Percentiles rank a stretch among this genome's conserved stretches.
These are phyloP conservation scores for Paracoccidioides lutzii DNA, from an alignment of 2,329 filamentous ascomycete species.

Conservation along the genomic window DNA sequence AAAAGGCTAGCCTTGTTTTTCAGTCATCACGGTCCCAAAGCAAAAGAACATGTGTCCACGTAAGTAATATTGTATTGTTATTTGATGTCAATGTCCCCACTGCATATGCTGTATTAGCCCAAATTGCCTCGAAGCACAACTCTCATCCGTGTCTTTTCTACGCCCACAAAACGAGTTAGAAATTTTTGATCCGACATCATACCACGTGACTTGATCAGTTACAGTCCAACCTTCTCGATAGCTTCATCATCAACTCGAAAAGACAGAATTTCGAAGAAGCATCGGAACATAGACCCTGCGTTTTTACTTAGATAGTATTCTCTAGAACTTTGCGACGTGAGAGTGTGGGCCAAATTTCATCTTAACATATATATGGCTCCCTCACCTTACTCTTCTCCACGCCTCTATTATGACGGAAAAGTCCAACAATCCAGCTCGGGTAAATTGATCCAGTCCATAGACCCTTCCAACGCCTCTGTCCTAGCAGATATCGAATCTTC, in stretches of 20 bases:
- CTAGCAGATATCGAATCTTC: constrained; percentile 62
- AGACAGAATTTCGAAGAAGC: neutral
- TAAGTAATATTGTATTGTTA: too few species aligned
- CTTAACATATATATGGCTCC: constrained; percentile 15
- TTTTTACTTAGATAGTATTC: neutral
- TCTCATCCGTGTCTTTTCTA: too few species aligned
- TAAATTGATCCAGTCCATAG: constrained; percentile 56
- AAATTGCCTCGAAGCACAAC: too few species aligned
- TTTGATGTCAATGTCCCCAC: too few species aligned
- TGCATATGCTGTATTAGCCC: too few species aligned
- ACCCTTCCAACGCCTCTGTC: constrained; percentile 58
- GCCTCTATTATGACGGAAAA: constrained; percentile 65
- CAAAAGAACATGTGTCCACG: neutral
- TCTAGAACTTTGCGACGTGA: neutral
- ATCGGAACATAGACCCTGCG: neutral
- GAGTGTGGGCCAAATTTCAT: neutral
- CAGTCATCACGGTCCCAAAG: neutral
- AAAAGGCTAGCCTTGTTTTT: too few species aligned
- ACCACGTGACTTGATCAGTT: neutral
- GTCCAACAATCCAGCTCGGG: constrained; percentile 47
- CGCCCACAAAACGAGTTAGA: neutral
- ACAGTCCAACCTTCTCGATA: neutral
- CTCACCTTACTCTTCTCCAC: constrained; percentile 38
- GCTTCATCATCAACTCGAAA: neutral
- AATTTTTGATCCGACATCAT: neutral